Conservation (phyloP, 1,139 yeast species). For the Yamadazyma atmosphaerica region DNA sequence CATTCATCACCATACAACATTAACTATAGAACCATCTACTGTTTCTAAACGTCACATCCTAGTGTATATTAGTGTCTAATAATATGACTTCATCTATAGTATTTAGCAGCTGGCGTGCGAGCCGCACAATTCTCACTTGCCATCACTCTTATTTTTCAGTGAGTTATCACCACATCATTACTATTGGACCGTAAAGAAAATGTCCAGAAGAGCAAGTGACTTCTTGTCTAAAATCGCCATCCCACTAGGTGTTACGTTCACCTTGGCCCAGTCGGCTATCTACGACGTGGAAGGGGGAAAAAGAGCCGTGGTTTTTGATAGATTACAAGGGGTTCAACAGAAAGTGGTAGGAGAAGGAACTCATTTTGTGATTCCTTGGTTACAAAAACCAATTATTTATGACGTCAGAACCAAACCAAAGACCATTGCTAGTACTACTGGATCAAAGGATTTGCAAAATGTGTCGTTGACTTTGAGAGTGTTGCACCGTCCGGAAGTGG, state of each 20-base stretch:
- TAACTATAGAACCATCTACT: not conserved
- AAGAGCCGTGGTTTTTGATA: constrained; percentile 93
- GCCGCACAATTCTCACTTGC: not conserved
- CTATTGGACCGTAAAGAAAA: constrained; percentile 9
- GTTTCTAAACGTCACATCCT: no score
- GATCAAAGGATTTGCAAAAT: constrained; percentile 95
- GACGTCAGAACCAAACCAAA: constrained; percentile 93
- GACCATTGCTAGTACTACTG: constrained; percentile 92
- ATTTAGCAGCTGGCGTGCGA: not conserved
- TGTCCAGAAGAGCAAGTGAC: constrained; percentile 44
- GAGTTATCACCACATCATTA: no score
- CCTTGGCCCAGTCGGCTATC: constrained; percentile 70
- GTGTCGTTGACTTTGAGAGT: constrained; percentile 92
- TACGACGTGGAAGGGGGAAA: constrained; percentile 96
- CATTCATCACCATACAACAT: no score
- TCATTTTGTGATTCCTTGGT: constrained; percentile 94
- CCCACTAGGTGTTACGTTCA: constrained; percentile 67
- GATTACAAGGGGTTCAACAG: constrained; percentile 85
- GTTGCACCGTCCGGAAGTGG: constrained; percentile 89
- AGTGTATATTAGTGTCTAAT: not conserved
- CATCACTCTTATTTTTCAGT: not conserved
- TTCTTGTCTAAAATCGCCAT: constrained; percentile 54
- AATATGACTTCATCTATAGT: not conserved
- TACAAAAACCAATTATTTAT: constrained; percentile 83
- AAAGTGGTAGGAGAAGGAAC: constrained; percentile 94